A percentile compares a stretch with the other conserved stretches of the same genome.
phyloP scores from a whole-genome alignment of 768 basidiomycete genomes.

The Phylloporus sp. region DNA sequence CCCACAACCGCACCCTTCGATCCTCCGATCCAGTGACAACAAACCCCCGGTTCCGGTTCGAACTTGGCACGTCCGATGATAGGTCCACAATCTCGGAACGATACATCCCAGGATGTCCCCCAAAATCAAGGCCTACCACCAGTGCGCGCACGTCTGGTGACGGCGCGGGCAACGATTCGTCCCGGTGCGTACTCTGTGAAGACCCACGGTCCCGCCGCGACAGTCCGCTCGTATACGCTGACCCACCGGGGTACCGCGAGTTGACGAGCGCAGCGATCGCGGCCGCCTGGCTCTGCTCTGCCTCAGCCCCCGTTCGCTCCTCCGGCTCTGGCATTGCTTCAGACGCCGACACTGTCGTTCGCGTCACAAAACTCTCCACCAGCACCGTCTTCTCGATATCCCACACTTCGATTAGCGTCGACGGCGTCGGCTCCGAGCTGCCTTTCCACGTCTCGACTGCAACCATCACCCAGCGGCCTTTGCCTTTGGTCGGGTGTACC shows the following conservation, averaged over 20 bases:
- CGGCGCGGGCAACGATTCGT: conserved; percentile 41
- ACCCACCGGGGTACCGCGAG: conserved; percentile 46
- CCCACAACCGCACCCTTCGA: conserved; percentile 83
- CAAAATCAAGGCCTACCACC: conserved; percentile 73
- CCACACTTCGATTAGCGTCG: conserved; percentile 78
- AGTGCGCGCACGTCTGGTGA: conserved; percentile 68
- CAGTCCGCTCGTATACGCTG: conserved; percentile 21
- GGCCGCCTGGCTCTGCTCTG: conserved; percentile 60
- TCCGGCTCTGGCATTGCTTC: conserved; percentile 54
- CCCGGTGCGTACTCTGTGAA: conserved; percentile 33
- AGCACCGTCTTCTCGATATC: conserved; percentile 79
- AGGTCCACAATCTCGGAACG: conserved; percentile 49
- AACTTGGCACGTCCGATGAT: conserved; percentile 35
- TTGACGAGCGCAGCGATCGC: conserved; percentile 83
- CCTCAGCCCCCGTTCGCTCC: conserved; percentile 49
- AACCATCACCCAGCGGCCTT: conserved; percentile 88
- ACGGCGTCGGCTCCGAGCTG: conserved; percentile 39
- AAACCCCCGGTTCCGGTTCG: conserved; percentile 58
- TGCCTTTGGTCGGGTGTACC: conserved; percentile 83
- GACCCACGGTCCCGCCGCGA: conserved; percentile 28
- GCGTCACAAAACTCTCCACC: conserved; percentile 75
- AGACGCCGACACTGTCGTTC: conserved; percentile 40
- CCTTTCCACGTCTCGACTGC: conserved; percentile 56
- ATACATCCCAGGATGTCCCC: conserved; percentile 56
- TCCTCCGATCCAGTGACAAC: conserved; percentile 91